Evolutionary conservation across 2,329 filamentous ascomycete species (phyloP), one percentile per base, ranked within the genome.

Genomic region (Talaromyces sp.): DNA sequence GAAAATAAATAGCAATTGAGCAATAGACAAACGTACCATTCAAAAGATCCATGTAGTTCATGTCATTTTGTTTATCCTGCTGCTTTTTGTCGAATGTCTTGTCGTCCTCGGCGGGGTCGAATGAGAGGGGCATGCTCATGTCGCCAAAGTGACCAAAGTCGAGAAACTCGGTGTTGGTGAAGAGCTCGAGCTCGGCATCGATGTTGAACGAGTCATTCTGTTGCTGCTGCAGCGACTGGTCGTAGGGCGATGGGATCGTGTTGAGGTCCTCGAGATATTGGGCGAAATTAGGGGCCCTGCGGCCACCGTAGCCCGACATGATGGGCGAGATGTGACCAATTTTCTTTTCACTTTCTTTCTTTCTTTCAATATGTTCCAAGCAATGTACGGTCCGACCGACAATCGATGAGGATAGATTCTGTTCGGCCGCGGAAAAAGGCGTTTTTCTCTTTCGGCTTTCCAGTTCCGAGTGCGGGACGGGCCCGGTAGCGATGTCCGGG

Each of bases 261-360:
- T 96, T 96, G 69, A 97, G 82, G 67, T 92, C 89, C 69, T 90
- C 88, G 66, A 97, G 83, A 79, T 94, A 96, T 71, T 92, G 88
- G 71, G 91, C 92, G 77, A 96, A 90, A 75, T 96, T 96, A 70
- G 90, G 88, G 68, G 85, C 89, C 72, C 89, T 87, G 64, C 91
- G 88, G 71, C 87, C 88, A 75, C 83, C 87, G 83, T 86, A 92
- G 73, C 81, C 83, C 74, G 90, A 86, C 89, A 92, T 92, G 69
- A 58, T 69, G 67, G 54, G 55, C 35, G 46, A 52, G 35, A n/a
- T 38, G n/a, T 38, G 12, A 38, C 35, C 35, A 38, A n/a, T 38
- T 38, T 38, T 6, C 12, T 38, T n/a, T 7, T 38, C 4, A n/a
- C 17, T 11, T 12, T 35, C 6, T 35, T 11, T 38, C 8, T 2